Conservation (phyloP, 257 asterid genomes). For the Primulina huaijiensis region DNA sequence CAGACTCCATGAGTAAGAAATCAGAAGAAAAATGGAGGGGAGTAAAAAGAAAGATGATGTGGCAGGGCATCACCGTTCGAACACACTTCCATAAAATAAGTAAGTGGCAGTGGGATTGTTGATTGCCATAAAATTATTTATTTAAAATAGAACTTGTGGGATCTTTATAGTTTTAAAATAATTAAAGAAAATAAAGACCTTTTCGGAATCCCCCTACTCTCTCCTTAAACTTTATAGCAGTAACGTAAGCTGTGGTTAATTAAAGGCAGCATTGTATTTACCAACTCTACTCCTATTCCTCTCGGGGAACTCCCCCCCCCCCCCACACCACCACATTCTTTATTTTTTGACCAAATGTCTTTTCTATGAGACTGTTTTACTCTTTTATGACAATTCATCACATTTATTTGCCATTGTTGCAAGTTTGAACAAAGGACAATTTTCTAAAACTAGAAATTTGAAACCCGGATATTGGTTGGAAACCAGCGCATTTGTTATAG, state of each 20-base stretch:
- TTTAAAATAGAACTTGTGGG: too few species aligned
- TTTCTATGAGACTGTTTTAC: neutral
- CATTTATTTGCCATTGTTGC: neutral
- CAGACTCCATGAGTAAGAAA: constrained; percentile 21
- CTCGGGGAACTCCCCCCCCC: neutral
- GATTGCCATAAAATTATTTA: neutral
- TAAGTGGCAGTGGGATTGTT: too few species aligned
- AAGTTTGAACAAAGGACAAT: neutral
- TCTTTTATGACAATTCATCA: neutral
- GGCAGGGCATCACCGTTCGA: neutral
- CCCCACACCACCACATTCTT: too few species aligned
- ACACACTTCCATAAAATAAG: too few species aligned
- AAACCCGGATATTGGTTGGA: neutral
- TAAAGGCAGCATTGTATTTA: neutral
- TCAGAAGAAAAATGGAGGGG: constrained; percentile 4
- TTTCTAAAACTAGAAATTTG: neutral
- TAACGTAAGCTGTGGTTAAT: neutral
- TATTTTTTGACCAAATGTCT: neutral
- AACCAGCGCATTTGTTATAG: too few species aligned
- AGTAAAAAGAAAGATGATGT: neutral
- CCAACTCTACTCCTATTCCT: neutral
- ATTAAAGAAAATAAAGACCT: too few species aligned
- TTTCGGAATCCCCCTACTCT: neutral
- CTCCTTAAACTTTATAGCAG: neutral
- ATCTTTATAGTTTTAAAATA: too few species aligned